Evolutionary conservation across 176 grass and related monocot genomes (phyloP).

Genomic region (Rhynchospora breviuscula): DNA sequence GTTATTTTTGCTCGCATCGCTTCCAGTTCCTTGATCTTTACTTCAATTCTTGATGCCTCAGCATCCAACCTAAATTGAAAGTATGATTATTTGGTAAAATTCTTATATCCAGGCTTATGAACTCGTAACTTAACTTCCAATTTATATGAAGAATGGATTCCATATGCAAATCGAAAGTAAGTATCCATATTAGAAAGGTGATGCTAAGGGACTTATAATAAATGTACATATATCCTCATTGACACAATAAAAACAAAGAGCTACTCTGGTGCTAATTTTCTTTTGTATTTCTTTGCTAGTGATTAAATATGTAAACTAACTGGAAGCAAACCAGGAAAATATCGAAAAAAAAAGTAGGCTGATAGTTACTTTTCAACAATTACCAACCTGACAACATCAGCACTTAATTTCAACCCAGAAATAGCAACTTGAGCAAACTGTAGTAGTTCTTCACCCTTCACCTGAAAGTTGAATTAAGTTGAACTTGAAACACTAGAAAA

Average conservation of each 20-base stretch:
- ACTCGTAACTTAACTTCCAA: neutral
- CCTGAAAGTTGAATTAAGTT: conserved; percentile 39
- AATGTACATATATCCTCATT: neutral
- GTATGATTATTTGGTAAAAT: conserved; percentile 29
- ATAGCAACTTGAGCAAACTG: conserved; percentile 90
- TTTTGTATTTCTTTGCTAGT: neutral
- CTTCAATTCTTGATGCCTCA: conserved; percentile 54
- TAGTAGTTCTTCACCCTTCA: conserved; percentile 93
- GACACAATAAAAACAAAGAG: neutral
- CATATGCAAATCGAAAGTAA: neutral
- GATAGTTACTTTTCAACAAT: conserved; percentile 2
- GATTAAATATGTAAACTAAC: neutral
- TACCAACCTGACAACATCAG: conserved; percentile 60
- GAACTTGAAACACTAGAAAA: neutral
- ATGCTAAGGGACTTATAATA: neutral
- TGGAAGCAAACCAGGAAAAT: neutral
- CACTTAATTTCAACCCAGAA: conserved; percentile 81
- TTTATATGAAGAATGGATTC: neutral
- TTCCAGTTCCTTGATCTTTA: conserved; percentile 60
- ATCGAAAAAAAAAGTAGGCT: neutral
- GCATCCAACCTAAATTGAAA: conserved; percentile 79
- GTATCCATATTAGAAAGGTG: neutral
- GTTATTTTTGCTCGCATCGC: conserved; percentile 34
- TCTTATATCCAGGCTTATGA: neutral
- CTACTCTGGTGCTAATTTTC: neutral